Evolutionary conservation across 495 filamentous ascomycete genomes (phyloP), one percentile per base, ranked within the genome.

Genomic region (Penicillium ucsense): DNA sequence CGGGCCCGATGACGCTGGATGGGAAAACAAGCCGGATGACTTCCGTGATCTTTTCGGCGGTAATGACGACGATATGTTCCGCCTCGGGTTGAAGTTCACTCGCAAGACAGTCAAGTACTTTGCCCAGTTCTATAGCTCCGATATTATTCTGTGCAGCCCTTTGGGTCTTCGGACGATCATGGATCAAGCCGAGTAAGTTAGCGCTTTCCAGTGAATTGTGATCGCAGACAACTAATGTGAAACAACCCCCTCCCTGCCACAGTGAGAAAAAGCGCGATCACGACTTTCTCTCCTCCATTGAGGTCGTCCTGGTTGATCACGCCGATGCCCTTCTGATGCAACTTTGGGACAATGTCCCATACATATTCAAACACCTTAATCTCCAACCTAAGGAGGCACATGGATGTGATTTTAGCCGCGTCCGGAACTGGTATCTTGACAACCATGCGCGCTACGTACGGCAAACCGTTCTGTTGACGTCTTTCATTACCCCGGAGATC

Each of bases 51-150:
- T 98, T 3, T 98, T 98, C 54, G 81, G 76, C 40, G 92, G 92
- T 37, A 96, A 94, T 64, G 88, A 95, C 59, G 91, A 97, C 54
- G 92, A 97, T 67, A 88, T 91, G 77, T 98, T 96, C 75, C 79
- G 89, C 12, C 64, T 97, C 1, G 92, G 91, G 30, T 55, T 98
- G 48, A 96, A 96, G 62, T 94, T 98, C 61, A 96, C 92, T 0
- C 79, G 92, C 38, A 95, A 94, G 66, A 92, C 90, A 0, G 73
- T 97, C 57, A 96, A 95, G 62, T 92, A 86, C 61, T 98, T 94
- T 61, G 77, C 91, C 5, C 84, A 90, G 60, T 98, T 98, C 66
- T 96, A 97, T 71, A 88, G 84, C 53, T 95, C 89, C 3, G 92
- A 98, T 62, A 84, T 98, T 57, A 91, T 98, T 47, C 74, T 98